Conservation (phyloP, 345 rosid genomes). For the Isatis tinctoria region DNA sequence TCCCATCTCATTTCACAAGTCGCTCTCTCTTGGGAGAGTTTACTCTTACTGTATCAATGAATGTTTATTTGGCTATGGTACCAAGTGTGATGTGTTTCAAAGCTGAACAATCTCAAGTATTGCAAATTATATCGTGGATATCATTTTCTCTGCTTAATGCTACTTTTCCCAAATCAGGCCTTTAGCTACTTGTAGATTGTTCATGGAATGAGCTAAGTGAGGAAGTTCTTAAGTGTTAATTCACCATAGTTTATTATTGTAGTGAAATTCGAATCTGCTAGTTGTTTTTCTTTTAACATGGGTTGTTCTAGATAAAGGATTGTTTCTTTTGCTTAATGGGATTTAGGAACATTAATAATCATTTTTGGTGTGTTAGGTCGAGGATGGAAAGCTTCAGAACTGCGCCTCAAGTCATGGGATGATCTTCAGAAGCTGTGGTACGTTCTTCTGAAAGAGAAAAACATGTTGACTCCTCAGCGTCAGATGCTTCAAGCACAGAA, state of each 20-base stretch:
- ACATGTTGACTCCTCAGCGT: constrained; percentile 95
- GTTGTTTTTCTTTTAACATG: too few species aligned
- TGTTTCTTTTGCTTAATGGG: not conserved
- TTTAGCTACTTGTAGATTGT: not conserved
- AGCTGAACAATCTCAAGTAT: not conserved
- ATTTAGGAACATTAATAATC: not conserved
- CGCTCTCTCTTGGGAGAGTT: not conserved
- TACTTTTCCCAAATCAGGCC: not conserved
- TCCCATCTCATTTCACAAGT: too few species aligned
- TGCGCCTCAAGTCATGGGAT: constrained; percentile 91
- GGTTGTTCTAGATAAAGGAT: not conserved
- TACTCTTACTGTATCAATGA: not conserved
- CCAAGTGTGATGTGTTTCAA: not conserved
- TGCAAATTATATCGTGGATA: not conserved
- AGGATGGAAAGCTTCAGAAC: constrained; percentile 93
- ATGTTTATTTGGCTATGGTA: not conserved
- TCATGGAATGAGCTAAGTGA: not conserved
- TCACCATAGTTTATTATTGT: not conserved
- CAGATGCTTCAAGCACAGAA: constrained; percentile 94
- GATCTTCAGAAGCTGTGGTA: constrained; percentile 92
- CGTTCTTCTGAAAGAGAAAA: constrained; percentile 87
- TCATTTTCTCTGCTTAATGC: not conserved
- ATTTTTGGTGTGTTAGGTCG: constrained; percentile 48
- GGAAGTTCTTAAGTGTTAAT: not conserved
- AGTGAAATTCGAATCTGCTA: not conserved